A percentile compares a stretch with the other conserved stretches of the same genome.
These are phyloP conservation scores for Neurospora sp. DNA, from an alignment of 495 filamentous ascomycete species.

Conservation along the genomic window DNA sequence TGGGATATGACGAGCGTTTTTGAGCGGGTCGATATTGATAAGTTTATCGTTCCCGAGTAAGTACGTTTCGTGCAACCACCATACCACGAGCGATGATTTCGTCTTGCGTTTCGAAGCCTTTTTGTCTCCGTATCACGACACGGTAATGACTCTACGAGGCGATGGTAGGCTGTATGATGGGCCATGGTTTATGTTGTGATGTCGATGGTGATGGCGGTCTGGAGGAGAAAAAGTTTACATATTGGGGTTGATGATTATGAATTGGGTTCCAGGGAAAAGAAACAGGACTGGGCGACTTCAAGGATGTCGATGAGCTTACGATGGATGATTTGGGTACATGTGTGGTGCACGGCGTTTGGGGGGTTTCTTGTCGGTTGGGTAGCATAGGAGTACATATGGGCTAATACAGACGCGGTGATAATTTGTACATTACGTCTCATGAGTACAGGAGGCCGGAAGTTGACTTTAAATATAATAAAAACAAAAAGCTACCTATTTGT, in stretches of 20 bases:
- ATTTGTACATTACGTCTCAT: too few relatives aligned
- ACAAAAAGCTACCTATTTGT: too few relatives aligned
- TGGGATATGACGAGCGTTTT: conserved; percentile 77
- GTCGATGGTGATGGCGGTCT: neutral
- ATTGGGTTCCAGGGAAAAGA: neutral
- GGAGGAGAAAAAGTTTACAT: neutral
- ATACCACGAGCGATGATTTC: neutral
- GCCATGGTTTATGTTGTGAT: neutral
- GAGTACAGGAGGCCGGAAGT: too few relatives aligned
- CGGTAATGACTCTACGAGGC: neutral
- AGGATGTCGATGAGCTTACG: neutral
- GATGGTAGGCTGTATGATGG: neutral
- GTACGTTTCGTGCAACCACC: neutral
- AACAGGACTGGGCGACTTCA: neutral
- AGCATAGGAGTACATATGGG: neutral
- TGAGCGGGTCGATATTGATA: conserved; percentile 66
- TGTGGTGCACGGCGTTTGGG: neutral
- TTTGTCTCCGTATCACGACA: neutral
- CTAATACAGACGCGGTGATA: neutral
- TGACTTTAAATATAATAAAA: too few relatives aligned
- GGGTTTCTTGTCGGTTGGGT: neutral
- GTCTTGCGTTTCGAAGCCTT: neutral
- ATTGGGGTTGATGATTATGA: neutral
- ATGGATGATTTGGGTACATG: neutral
- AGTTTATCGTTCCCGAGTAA: conserved; percentile 24